Conservation (phyloP, 129 eudicot genomes). For the sunflower (Helianthus annuus) region DNA sequence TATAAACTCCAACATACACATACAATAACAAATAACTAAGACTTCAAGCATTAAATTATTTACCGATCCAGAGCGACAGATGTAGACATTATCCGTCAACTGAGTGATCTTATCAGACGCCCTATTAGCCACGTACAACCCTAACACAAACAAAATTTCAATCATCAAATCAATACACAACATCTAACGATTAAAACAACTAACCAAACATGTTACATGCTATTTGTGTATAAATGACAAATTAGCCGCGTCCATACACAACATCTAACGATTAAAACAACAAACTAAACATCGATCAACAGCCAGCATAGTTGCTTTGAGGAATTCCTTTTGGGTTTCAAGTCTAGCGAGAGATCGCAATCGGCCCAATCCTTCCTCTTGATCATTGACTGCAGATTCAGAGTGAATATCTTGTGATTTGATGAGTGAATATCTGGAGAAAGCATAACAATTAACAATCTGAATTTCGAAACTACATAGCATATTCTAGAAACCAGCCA, state of each 20-base stretch:
- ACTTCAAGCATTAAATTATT: conserved; percentile 1
- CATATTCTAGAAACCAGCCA: conserved; percentile 1
- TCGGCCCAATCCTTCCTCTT: no score
- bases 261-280: no score
- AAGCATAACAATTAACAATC: neutral
- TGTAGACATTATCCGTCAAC: conserved; percentile 81
- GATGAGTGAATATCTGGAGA: no score
- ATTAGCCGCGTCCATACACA: no score
- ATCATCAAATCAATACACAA: neutral
- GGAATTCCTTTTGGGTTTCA: no score
- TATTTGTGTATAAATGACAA: neutral
- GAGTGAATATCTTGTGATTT: no score
- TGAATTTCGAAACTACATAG: neutral
- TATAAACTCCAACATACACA: neutral
- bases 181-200: neutral
- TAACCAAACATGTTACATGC: no score
- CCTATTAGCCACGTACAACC: conserved; percentile 88
- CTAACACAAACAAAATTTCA: conserved; percentile 30
- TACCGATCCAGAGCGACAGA: conserved; percentile 98
- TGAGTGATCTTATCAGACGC: conserved; percentile 94
- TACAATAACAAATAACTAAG: neutral
- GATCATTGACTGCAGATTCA: no score
- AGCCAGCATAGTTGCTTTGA: no score
- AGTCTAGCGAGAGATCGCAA: no score
- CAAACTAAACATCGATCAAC: no score